Base-by-base conservation (phyloP, 805 yeast species). In the Suhomyces sp. region DNA sequence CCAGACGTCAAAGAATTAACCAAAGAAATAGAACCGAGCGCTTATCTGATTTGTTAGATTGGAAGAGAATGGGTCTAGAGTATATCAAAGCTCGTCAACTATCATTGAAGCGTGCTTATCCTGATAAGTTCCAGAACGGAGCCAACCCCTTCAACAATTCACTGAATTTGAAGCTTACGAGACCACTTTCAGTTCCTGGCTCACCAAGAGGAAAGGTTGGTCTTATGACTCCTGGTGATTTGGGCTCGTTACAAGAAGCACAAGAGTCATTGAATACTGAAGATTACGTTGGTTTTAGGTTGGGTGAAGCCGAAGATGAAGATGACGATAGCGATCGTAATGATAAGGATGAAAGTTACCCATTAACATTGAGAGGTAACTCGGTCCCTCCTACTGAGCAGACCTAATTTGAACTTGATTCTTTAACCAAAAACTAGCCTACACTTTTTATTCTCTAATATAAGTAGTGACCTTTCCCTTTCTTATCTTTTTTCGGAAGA, bases 1-100 rank as follows among this genome's bases (percentile, higher is more conserved):
- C 96, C 13, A 85, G 97, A 72, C 87, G 99, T 73, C 97, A 94
- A 71, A 83, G 99, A 73, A 93, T 93, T 73, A 94, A 94, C 72
- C 98, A 93, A 77, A 85, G 99, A 75, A 93, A 93, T 72, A 83
- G 99, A 71, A 94, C 97, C 25, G 99, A 93, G 75, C 80, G 99
- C 60, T 79, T 93, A 56, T 85, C 94, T 47, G 98, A 94, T 68
- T 73, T 93, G 62, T 81, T 93, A 54, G 99, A 93, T 74, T 93
- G 99, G 99, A 89, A 88, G 72, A 82, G 98, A 63, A 92, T 93
- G 98, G 99, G 99, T 0, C 76, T 93, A 49, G 99, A 94, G 71
- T 93, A 93, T 69, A 84, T 89, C 62, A 93, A 93, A 75, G 98
- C 98, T 13, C 84, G 98, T 63, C 91, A 89, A 64, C 80, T 93